Base-by-base conservation (phyloP, 495 filamentous ascomycete species). In the Aspergillus egyptiacus region DNA sequence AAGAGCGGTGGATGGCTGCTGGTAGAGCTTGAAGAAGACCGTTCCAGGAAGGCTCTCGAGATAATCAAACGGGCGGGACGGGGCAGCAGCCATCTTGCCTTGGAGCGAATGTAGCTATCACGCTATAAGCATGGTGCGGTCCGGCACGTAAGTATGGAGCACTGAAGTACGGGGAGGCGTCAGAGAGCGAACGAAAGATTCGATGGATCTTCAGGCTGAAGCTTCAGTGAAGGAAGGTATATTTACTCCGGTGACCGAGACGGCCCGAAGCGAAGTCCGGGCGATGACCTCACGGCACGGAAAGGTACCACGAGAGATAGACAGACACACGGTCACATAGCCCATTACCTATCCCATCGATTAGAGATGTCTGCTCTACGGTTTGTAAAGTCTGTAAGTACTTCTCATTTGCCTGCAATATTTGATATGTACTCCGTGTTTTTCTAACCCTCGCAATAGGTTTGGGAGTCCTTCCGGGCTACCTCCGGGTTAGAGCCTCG, bases 1-100 rank as follows among this genome's bases (percentile, higher is more conserved):
- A 33, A 98, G 82, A 22, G 89, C 85, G 4, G 94, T 95, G 6
- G 90, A 95, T 10, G 93, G 93, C 75, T 96, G 90, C 71, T 89
- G 86, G 75, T 98, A 98, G 7, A 98, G 76, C 67, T 85, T 83
- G 55, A 77, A 76, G 64, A 96, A 95, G 18, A 84, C 88, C n/a
- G 84, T 89, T 42, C 86, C 88, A 22, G 89, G 86, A 56, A 95
- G 84, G 62, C 82, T 76, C 77, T 96, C 87, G 65, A 96, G 81
- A 69, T 95, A 95, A 58, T 94, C 87, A 61, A 90, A 81, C 42
- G 48, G 80, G 74, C 61, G 80, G 71, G 60, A 82, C 66, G 61
- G 78, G 44, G 84, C 80, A 62, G 83, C 80, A 59, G 83, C 79
- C 85, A 88, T 89, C 53, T 62, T 77, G 60, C 48, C 59, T 59